phyloP scores from a whole-genome alignment of 2,329 filamentous ascomycete genomes.

The Hypocrella siamensis region DNA sequence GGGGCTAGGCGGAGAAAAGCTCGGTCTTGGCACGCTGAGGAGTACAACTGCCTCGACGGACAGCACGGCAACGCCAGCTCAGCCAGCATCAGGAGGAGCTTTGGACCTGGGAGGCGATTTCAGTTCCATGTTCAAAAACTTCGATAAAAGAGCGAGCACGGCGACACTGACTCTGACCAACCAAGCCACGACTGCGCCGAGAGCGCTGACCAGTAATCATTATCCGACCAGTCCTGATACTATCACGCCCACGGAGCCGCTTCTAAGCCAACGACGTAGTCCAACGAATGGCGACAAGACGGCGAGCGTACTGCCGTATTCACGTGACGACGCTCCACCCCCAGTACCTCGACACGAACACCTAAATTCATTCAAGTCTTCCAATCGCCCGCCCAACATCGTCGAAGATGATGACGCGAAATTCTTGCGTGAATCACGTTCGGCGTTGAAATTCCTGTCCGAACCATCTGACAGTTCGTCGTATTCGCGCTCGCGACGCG shows the following conservation, averaged over 20 bases:
- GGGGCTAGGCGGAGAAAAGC: constrained; percentile 15
- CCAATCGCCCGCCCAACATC: constrained; percentile 19
- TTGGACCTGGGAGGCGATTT: constrained; percentile 44
- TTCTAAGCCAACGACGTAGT: constrained; percentile 33
- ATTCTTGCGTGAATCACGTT: constrained; percentile 35
- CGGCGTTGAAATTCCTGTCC: constrained; percentile 30
- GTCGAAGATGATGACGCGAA: constrained; percentile 37
- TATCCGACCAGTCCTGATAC: constrained; percentile 31
- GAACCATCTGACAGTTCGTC: constrained; percentile 8
- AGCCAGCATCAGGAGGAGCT: constrained; percentile 19
- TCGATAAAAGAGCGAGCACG: constrained; percentile 37
- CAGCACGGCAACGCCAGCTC: constrained; percentile 34
- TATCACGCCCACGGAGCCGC: constrained; percentile 25
- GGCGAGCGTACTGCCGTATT: not conserved
- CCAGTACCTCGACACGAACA: constrained; percentile 19
- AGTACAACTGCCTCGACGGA: constrained; percentile 38
- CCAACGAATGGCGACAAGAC: constrained; percentile 25
- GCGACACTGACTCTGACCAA: constrained; percentile 30
- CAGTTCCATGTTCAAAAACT: constrained; percentile 37
- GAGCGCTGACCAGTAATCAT: constrained; percentile 31
- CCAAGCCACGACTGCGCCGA: constrained; percentile 20
- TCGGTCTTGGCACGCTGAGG: constrained; percentile 21
- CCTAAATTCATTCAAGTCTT: constrained; percentile 13
- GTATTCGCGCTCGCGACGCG: constrained; percentile 22
- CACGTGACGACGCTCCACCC: constrained; percentile 7